Evolutionary conservation across 2,329 filamentous ascomycete species (phyloP).

Genomic region (Thelonectria olida): DNA sequence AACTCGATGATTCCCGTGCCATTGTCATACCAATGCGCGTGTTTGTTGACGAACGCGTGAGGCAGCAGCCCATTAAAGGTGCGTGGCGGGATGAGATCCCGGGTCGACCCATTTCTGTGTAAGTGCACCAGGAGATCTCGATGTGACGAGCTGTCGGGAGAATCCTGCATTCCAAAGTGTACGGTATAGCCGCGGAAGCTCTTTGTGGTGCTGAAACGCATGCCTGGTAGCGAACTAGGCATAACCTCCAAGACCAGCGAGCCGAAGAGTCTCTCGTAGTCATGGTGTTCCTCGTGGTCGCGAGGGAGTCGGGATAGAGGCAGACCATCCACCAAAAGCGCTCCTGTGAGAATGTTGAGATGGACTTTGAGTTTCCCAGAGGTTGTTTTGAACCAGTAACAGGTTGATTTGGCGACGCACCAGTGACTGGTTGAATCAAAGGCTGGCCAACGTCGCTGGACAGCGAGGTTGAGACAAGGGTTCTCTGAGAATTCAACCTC

Average conservation of each 20-base stretch:
- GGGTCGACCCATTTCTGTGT: neutral
- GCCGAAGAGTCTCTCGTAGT: slow-evolving; percentile 30
- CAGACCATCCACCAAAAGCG: slow-evolving; percentile 18
- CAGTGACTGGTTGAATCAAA: slow-evolving; percentile 14
- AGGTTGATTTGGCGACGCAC: slow-evolving; percentile 1
- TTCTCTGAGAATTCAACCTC: neutral
- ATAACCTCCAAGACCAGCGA: slow-evolving; percentile 23
- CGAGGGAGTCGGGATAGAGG: slow-evolving; percentile 23
- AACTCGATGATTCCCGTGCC: slow-evolving; percentile 44
- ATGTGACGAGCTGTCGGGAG: slow-evolving; percentile 15
- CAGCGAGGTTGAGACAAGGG: slow-evolving; percentile 23
- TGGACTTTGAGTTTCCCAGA: slow-evolving; percentile 5
- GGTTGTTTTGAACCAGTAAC: slow-evolving; percentile 24
- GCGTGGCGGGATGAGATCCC: slow-evolving; percentile 46
- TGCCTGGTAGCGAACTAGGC: slow-evolving; percentile 33
- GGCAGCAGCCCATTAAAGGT: slow-evolving; percentile 46
- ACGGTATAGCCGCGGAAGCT: slow-evolving; percentile 32
- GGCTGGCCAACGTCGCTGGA: slow-evolving; percentile 26
- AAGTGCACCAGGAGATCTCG: slow-evolving; percentile 47
- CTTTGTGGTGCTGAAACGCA: slow-evolving; percentile 53
- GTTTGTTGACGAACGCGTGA: slow-evolving; percentile 47
- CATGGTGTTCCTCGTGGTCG: neutral
- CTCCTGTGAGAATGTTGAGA: slow-evolving; percentile 25
- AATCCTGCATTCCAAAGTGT: slow-evolving; percentile 48
- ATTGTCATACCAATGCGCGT: slow-evolving; percentile 58